Percentiles rank a stretch among this genome's conserved stretches.
Conservation (phyloP, 2,329 filamentous ascomycete species). For the Thermochaetoides dissita region DNA sequence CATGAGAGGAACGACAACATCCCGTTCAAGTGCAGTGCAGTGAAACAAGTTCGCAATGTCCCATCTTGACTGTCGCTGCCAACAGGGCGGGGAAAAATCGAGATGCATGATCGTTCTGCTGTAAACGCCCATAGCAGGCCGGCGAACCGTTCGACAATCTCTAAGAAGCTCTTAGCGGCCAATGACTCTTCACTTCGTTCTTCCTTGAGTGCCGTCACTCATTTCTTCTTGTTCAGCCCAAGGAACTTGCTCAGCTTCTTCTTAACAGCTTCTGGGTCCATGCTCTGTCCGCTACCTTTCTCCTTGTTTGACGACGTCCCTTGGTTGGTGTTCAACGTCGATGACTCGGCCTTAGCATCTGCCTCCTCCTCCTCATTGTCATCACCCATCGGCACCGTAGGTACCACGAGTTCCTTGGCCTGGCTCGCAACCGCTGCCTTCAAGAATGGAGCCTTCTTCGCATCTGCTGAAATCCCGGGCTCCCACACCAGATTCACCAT, state of each 20-base stretch:
- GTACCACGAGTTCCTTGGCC: constrained; percentile 54
- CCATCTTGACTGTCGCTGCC: too few relatives aligned
- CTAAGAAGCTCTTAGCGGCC: too few relatives aligned
- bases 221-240: constrained; percentile 58
- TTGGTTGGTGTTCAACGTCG: constrained; percentile 14
- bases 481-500: constrained; percentile 68
- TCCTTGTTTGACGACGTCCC: constrained; percentile 15
- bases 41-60: too few relatives aligned
- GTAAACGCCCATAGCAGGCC: too few relatives aligned
- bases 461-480: constrained; percentile 41
- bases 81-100: too few relatives aligned
- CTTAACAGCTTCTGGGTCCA: constrained; percentile 22
- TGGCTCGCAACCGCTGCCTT: constrained; percentile 42
- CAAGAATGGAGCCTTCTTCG: constrained; percentile 44
- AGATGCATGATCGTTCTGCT: too few relatives aligned
- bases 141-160: too few relatives aligned
- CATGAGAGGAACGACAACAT: too few relatives aligned
- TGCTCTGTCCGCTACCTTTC: constrained; percentile 19
- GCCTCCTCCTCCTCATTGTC: constrained; percentile 25
- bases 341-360: constrained; percentile 4
- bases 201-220: background rate
- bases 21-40: too few relatives aligned
- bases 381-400: constrained; percentile 33
- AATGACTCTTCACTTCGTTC: too few relatives aligned
- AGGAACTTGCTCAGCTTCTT: constrained; percentile 56